Percentiles rank a stretch among this genome's conserved stretches.
Conservation (phyloP, 2,329 filamentous ascomycete species). For the Calonectria honghensis region DNA sequence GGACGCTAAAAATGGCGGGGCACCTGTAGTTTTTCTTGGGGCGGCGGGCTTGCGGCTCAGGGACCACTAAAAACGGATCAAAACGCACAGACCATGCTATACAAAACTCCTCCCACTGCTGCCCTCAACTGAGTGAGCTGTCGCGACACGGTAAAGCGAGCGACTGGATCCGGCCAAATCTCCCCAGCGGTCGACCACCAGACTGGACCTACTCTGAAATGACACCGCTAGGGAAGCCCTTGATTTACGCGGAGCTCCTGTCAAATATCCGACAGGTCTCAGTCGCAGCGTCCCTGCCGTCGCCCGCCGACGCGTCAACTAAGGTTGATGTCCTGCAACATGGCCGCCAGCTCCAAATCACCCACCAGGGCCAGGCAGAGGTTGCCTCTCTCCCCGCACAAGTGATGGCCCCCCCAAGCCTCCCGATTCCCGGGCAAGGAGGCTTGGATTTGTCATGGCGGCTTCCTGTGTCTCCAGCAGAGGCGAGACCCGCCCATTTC, state of each 20-base stretch:
- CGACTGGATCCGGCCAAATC: background rate
- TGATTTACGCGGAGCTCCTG: slow-evolving; percentile 79
- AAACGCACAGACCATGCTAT: slow-evolving; percentile 46
- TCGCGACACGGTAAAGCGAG: background rate
- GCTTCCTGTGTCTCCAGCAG: slow-evolving; percentile 64
- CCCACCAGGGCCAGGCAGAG: slow-evolving; percentile 64
- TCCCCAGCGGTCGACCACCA: background rate
- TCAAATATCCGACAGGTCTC: slow-evolving; percentile 79
- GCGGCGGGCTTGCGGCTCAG: slow-evolving; percentile 20
- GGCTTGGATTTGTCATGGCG: slow-evolving; percentile 70
- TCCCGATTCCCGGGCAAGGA: slow-evolving; percentile 62
- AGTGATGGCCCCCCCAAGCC: slow-evolving; percentile 58
- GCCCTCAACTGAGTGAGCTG: background rate
- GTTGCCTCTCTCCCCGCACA: slow-evolving; percentile 66
- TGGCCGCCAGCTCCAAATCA: slow-evolving; percentile 67
- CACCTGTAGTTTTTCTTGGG: slow-evolving; percentile 49
- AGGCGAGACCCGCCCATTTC: slow-evolving; percentile 52
- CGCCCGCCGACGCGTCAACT: slow-evolving; percentile 65
- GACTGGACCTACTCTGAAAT: slow-evolving; percentile 35
- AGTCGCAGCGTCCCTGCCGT: slow-evolving; percentile 71
- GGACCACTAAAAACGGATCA: slow-evolving; percentile 12
- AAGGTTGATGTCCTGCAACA: slow-evolving; percentile 65
- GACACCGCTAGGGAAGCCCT: slow-evolving; percentile 48
- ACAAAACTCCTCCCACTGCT: slow-evolving; percentile 35
- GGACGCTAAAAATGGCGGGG: slow-evolving; percentile 55